These are phyloP conservation scores for Neolentinus lepideus DNA, from an alignment of 1,284 basidiomycete genomes.

Conservation along the genomic window DNA sequence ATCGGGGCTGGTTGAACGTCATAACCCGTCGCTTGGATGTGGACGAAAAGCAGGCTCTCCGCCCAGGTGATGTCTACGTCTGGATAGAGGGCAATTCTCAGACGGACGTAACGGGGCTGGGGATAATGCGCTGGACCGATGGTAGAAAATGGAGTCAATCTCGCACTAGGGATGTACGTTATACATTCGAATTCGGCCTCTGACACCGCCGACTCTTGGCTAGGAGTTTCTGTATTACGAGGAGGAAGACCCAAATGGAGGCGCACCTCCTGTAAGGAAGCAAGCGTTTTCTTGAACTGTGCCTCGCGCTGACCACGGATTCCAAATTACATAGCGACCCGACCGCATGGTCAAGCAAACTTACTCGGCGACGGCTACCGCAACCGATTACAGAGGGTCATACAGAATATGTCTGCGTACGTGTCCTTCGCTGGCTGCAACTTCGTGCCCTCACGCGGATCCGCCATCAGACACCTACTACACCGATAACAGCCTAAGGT, in stretches of 20 bases:
- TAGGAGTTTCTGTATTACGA: constrained; percentile 34
- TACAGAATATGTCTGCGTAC: constrained; percentile 76
- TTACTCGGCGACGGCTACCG: constrained; percentile 61
- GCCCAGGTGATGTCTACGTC: constrained; percentile 36
- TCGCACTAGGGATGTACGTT: constrained; percentile 58
- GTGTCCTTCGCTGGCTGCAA: constrained; percentile 17
- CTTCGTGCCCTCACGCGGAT: neutral
- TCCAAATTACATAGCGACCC: neutral
- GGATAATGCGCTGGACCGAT: constrained; percentile 64
- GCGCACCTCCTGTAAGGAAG: neutral
- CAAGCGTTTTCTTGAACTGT: neutral
- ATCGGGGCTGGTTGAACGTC: constrained; percentile 28
- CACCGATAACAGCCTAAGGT: constrained; percentile 38
- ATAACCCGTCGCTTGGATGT: constrained; percentile 33
- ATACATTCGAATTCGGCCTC: constrained; percentile 5
- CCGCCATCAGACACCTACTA: constrained; percentile 29
- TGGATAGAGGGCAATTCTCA: constrained; percentile 37
- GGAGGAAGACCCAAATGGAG: constrained; percentile 19
- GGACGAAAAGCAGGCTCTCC: constrained; percentile 34
- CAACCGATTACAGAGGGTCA: constrained; percentile 43
- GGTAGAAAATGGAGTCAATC: constrained; percentile 64
- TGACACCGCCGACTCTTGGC: constrained; percentile 10
- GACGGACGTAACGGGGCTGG: constrained; percentile 37
- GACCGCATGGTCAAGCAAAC: constrained; percentile 69
- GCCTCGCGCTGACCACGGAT: neutral